Evolutionary conservation across 2,329 filamentous ascomycete genomes (phyloP).

Genomic region (Fusarium paranaense): DNA sequence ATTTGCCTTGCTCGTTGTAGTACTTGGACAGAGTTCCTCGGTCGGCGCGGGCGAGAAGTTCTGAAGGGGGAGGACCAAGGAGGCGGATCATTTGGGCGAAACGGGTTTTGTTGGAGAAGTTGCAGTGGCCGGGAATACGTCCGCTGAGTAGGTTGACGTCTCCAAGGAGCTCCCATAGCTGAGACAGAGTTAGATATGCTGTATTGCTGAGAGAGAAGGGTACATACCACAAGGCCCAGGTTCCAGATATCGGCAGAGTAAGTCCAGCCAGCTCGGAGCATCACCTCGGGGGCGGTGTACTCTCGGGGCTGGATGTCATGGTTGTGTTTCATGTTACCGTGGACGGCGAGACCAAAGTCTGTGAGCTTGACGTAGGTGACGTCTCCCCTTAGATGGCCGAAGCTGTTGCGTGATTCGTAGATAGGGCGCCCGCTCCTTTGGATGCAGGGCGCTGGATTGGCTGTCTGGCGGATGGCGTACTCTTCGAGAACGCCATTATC

Average conservation of each 20-base stretch:
- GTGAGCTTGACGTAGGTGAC: constrained; percentile 43
- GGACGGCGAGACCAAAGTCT: constrained; percentile 45
- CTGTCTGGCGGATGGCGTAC: constrained; percentile 39
- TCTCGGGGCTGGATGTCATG: constrained; percentile 46
- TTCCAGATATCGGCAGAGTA: constrained; percentile 49
- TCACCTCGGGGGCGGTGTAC: constrained; percentile 47
- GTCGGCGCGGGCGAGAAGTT: constrained; percentile 40
- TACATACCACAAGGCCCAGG: constrained; percentile 45
- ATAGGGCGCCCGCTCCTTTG: constrained; percentile 37
- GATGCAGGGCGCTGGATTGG: constrained; percentile 39
- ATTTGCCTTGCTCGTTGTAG: constrained; percentile 38
- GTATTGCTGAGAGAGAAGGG: neutral
- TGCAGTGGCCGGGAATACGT: constrained; percentile 20
- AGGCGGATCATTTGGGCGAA: constrained; percentile 48
- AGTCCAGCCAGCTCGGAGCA: constrained; percentile 46
- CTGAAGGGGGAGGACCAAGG: constrained; percentile 42
- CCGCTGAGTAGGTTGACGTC: constrained; percentile 44
- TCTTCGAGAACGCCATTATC: constrained; percentile 35
- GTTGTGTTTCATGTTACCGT: constrained; percentile 37
- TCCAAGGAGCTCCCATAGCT: constrained; percentile 47
- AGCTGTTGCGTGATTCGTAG: constrained; percentile 39
- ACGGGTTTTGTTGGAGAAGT: constrained; percentile 41
- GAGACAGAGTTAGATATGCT: constrained; percentile 4
- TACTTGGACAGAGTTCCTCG: constrained; percentile 28
- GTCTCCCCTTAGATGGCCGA: constrained; percentile 40